These are phyloP conservation scores for Myrmaecium sp. DNA, from an alignment of 2,329 filamentous ascomycete genomes.

Conservation along the genomic window DNA sequence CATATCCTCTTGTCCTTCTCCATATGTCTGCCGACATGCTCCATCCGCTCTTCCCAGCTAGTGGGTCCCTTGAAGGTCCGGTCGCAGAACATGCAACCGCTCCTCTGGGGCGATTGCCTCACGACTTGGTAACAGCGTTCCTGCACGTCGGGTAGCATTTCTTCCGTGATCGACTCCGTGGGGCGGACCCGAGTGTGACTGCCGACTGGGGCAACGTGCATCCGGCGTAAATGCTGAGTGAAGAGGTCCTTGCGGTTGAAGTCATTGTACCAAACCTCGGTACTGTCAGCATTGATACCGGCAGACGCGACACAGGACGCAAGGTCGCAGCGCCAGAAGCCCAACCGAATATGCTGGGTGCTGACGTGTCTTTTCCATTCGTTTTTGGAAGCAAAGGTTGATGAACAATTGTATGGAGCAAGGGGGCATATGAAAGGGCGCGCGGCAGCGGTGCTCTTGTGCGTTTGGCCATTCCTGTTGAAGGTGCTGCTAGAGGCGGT, in stretches of 20 bases:
- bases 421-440: constrained; percentile 64
- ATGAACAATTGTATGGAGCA: constrained; percentile 54
- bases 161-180: constrained; percentile 25
- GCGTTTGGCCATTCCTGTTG: constrained; percentile 5
- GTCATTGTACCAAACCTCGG: constrained; percentile 31
- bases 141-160: constrained; percentile 39
- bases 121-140: constrained; percentile 41
- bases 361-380: constrained; percentile 87
- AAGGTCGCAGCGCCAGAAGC: constrained; percentile 60
- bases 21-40: constrained; percentile 71
- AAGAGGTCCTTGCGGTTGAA: constrained; percentile 92
- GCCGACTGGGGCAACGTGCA: constrained; percentile 45
- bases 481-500: constrained; percentile 6
- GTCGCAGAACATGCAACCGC: constrained; percentile 48
- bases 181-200: constrained; percentile 28
- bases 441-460: constrained; percentile 5
- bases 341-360: constrained; percentile 60
- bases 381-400: constrained; percentile 66
- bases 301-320: constrained; percentile 27
- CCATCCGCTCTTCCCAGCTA: constrained; percentile 70
- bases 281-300: constrained; percentile 12
- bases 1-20: constrained; percentile 34
- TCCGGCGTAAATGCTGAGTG: constrained; percentile 71
- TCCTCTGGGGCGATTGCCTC: constrained; percentile 42
- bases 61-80: constrained; percentile 43